A percentile compares a stretch with the other conserved stretches of the same genome.
Conservation (phyloP, 78 protist genomes). For the Paratrimastix pyriformis region DNA sequence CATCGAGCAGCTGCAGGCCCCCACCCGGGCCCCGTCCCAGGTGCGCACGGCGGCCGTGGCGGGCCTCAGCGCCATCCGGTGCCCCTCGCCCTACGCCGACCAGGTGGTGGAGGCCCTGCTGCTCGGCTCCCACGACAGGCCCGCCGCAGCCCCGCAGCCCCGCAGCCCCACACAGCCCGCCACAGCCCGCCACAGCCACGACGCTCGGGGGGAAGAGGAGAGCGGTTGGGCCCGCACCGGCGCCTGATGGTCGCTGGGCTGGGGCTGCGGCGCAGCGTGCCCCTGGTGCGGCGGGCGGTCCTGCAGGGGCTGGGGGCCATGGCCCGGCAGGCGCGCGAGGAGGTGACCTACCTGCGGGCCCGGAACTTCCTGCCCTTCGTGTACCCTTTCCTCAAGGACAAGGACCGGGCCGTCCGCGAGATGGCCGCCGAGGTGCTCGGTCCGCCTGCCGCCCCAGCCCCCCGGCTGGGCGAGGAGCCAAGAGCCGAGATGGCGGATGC, state of each 20-base stretch:
- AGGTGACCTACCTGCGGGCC: background rate
- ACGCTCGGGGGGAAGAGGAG: background rate
- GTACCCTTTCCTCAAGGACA: conserved; percentile 13
- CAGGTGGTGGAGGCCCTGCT: background rate
- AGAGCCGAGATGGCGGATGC: no score
- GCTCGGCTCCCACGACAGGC: background rate
- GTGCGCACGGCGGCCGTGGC: background rate
- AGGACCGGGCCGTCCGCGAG: background rate
- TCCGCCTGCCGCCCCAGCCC: no score
- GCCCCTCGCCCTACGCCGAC: background rate
- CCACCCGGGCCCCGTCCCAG: no score
- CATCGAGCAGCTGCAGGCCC: no score
- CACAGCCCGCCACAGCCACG: background rate
- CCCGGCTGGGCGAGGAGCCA: no score
- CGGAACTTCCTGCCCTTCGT: background rate
- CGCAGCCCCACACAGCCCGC: background rate
- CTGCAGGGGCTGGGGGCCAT: conserved; percentile 1
- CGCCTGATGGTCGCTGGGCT: background rate
- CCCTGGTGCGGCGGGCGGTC: background rate
- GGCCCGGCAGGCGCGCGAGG: background rate
- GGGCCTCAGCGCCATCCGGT: background rate
- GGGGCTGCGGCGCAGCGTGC: no score
- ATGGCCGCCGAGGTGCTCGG: background rate
- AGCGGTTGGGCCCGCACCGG: background rate
- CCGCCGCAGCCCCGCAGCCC: background rate